phyloP scores from a whole-genome alignment of 78 protist species.

The Dictyostelium purpureum region DNA sequence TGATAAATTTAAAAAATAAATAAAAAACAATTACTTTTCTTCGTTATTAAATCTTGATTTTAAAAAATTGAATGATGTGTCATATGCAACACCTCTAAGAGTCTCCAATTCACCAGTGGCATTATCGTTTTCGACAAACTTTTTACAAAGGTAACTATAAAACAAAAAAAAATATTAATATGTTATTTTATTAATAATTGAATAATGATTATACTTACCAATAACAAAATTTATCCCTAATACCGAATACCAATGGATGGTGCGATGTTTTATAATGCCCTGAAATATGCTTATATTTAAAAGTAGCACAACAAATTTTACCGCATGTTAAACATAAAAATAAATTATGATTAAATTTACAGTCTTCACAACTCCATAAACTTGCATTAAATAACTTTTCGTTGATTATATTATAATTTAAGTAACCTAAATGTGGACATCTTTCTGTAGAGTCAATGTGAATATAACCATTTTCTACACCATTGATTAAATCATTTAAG shows the following conservation, averaged over 20 bases:
- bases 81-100: slow-evolving; percentile 8
- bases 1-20: background rate
- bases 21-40: background rate
- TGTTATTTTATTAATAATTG: background rate
- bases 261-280: background rate
- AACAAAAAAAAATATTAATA: background rate
- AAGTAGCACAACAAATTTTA: background rate
- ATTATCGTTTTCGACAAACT: slow-evolving; percentile 31
- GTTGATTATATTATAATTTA: background rate
- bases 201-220: background rate
- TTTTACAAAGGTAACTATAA: slow-evolving; percentile 18
- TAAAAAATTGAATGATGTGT: background rate
- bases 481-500: background rate
- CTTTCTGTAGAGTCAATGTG: background rate
- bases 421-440: background rate
- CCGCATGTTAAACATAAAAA: slow-evolving; percentile 42
- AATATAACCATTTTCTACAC: background rate
- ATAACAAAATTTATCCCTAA: slow-evolving; percentile 23
- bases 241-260: slow-evolving; percentile 25
- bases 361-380: slow-evolving; percentile 3
- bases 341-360: background rate
- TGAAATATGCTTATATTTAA: background rate
- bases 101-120: slow-evolving; percentile 11
- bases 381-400: background rate
- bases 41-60: background rate